These are phyloP conservation scores for Fonsecaea nubica DNA, from an alignment of 2,329 filamentous ascomycete genomes.

Conservation along the genomic window DNA sequence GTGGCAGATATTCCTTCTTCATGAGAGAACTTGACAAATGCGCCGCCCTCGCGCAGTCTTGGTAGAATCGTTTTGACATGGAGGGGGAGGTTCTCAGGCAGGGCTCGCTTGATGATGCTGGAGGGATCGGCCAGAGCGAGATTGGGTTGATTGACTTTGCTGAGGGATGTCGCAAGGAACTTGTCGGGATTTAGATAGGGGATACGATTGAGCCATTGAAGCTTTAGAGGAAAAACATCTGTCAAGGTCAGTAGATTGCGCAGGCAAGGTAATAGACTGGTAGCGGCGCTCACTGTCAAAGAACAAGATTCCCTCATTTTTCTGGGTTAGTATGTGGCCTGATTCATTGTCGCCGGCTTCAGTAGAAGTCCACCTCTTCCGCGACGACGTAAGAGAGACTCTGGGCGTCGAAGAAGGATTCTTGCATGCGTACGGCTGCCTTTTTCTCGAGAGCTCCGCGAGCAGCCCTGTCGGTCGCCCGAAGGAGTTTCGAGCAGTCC, in stretches of 20 bases:
- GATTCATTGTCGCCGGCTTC: conserved; percentile 47
- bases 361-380: conserved; percentile 32
- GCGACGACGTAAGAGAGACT: neutral
- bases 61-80: conserved; percentile 82
- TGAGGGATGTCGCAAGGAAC: conserved; percentile 57
- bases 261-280: no score
- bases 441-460: conserved; percentile 17
- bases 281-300: conserved; percentile 73
- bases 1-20: conserved; percentile 54
- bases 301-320: conserved; percentile 85
- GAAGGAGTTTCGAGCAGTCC: conserved; percentile 14
- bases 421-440: conserved; percentile 31
- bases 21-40: conserved; percentile 84
- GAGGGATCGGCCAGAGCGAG: conserved; percentile 63
- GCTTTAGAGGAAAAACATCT: conserved; percentile 84
- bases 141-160: conserved; percentile 58
- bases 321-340: conserved; percentile 78
- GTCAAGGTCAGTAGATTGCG: conserved; percentile 26
- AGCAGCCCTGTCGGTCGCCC: conserved; percentile 14
- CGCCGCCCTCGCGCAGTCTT: conserved; percentile 86
- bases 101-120: conserved; percentile 64
- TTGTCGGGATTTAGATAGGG: conserved; percentile 56
- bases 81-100: conserved; percentile 67
- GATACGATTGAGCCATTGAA: conserved; percentile 67
- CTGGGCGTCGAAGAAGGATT: conserved; percentile 26